Percentiles rank a stretch among this genome's conserved stretches.
These are phyloP conservation scores for Candida mattraensis DNA, from an alignment of 805 yeast species.

Conservation along the genomic window DNA sequence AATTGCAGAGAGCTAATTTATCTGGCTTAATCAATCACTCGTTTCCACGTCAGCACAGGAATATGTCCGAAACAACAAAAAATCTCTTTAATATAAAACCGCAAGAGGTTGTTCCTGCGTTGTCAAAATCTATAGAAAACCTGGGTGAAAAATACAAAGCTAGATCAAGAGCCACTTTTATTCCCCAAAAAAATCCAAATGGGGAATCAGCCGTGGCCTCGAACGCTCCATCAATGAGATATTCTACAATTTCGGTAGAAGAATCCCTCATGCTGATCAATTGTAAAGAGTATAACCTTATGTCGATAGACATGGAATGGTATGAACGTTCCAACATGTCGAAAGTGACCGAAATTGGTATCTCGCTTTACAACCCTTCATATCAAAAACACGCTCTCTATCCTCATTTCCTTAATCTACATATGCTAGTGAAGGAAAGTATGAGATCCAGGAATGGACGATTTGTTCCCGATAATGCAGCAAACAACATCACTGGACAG, in stretches of 20 bases:
- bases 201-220: too few relatives aligned
- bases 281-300: slow-evolving; percentile 18
- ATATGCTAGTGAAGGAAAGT: slow-evolving; percentile 28
- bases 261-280: slow-evolving; percentile 27
- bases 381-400: slow-evolving; percentile 29
- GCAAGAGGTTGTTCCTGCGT: too few relatives aligned
- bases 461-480: slow-evolving; percentile 31
- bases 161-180: too few relatives aligned
- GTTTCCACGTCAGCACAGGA: too few relatives aligned
- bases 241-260: slow-evolving; percentile 20
- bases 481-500: slow-evolving; percentile 29
- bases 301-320: slow-evolving; percentile 32
- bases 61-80: too few relatives aligned
- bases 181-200: slow-evolving; percentile 1
- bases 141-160: too few relatives aligned
- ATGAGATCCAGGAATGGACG: slow-evolving; percentile 19
- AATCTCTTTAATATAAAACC: too few relatives aligned
- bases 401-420: slow-evolving; percentile 33
- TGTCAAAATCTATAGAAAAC: too few relatives aligned
- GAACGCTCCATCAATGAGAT: too few relatives aligned
- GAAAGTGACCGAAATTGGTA: slow-evolving; percentile 31
- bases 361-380: slow-evolving; percentile 31
- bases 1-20: too few relatives aligned
- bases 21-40: too few relatives aligned
- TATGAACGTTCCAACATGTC: slow-evolving; percentile 10